These are phyloP conservation scores for Fusarium nanum DNA, from an alignment of 2,329 filamentous ascomycete species.

Conservation along the genomic window DNA sequence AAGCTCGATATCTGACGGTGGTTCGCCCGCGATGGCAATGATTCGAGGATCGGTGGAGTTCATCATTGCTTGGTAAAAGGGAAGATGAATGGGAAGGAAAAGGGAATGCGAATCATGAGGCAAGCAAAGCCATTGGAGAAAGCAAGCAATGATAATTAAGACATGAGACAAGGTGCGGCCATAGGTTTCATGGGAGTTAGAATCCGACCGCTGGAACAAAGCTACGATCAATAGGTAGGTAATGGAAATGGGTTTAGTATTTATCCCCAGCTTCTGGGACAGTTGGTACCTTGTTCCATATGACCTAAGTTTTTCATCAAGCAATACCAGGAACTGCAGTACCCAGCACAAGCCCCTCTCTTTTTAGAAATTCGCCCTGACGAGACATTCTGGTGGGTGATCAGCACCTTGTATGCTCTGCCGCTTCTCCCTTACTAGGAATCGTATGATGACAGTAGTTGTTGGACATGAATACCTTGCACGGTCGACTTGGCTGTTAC, in stretches of 20 bases:
- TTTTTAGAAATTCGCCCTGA: neutral
- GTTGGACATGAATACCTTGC: neutral
- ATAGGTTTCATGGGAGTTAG: neutral
- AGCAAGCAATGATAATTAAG: neutral
- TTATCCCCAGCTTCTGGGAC: neutral
- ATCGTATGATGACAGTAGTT: neutral
- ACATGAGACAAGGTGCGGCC: neutral
- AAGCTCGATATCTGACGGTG: constrained; percentile 2
- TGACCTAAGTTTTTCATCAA: neutral
- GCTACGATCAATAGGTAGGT: rapidly evolving
- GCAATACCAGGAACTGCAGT: neutral
- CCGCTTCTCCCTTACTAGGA: neutral
- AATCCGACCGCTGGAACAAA: neutral
- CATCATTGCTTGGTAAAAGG: neutral
- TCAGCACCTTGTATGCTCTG: neutral
- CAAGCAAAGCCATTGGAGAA: neutral
- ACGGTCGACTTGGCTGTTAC: neutral
- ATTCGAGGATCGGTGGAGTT: neutral
- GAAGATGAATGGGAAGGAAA: too few relatives aligned
- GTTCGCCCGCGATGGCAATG: constrained; percentile 7
- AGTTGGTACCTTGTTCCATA: neutral
- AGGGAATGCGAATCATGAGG: too few relatives aligned
- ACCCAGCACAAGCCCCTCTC: neutral
- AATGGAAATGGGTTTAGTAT: neutral
- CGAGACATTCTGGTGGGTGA: neutral